Base-by-base conservation (phyloP, 108 stramenopile species). In the Schizochytrium sp. region DNA sequence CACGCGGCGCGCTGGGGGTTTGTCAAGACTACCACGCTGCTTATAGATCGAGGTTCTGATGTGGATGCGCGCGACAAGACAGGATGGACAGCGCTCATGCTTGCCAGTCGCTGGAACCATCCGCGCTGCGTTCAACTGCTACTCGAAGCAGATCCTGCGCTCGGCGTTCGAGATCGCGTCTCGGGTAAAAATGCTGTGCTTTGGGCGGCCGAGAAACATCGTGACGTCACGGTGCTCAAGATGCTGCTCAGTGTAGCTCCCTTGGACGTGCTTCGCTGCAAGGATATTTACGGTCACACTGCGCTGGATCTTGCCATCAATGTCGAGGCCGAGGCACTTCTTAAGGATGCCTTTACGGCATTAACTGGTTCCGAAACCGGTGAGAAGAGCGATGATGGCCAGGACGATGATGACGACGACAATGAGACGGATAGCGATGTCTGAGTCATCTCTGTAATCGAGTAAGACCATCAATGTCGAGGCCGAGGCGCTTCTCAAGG, bases 1-100 rank as follows among this genome's bases (percentile, higher is more conserved):
- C 76, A 83, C 51, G 76, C 76, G 12, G 76, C 76, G 48, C 76
- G 76, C 48, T 83, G 76, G 76, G 76, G 76, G 10, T 53, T 53
- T 23, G 51, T 34, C n/a, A 83, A 83, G 51, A 83, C 51, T 8
- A 23, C 28, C 28, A 12, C 45, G 4, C 51, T 83, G 6, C 51
- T 83, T 8, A 83, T 83, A 14, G 51, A 83, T 12, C 76, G 76
- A 8, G 76, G 76, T 4, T 43, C 76, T 12, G 76, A 83, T 0
- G 51, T 83, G 6, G 76, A 83, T 83, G 45, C 45, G 18, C 45
- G 76, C 45, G 76, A 83, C 76, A 83, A 83, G 76, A 47, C 51
- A 8, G 76, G 76, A 12, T 83, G 76, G 76, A 83, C 76, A 25
- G 19, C 76, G 12, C 23, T 83, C 19, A 83, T 83, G 76, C 23